Evolutionary conservation across 176 grass and related monocot genomes (phyloP), one percentile per base, ranked within the genome.

Genomic region (Microstegium vimineum): DNA sequence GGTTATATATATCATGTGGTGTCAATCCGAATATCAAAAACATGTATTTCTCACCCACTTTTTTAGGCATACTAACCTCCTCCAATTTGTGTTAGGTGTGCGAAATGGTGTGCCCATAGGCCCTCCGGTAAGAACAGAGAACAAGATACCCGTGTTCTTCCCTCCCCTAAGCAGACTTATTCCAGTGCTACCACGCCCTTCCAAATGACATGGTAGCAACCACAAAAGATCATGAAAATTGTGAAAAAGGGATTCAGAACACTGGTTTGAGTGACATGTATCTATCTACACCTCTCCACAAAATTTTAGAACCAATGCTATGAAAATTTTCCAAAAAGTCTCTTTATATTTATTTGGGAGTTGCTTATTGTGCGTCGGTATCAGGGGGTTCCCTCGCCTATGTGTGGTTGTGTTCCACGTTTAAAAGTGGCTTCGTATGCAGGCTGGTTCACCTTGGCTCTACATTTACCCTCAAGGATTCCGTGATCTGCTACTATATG

Each of bases 381-480:
- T 9, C 56, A 26, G 12, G 56, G 23, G n/a, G 56, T 23, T 25
- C 22, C n/a, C n/a, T 60, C n/a, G 3, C 10, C 57, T 61, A 27
- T 60, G 23, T 27, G 52, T 59, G 25, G 10, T 26, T 60, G 57
- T 12, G 22, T 61, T 27, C 23, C 57, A 26, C 4, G 13, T 27
- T 27, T 61, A 60, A 60, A 26, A 26, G 4, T 27, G 23, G 12
- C 13, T 62, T 35, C 27, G 10, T 36, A 10, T 64, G 18, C 33
- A 71, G 69, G 40, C 69, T 46, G 40, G 41, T 47, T 47, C 69
- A 2, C 9, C 41, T 18, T 72, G 84, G 92, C 74, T 87, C 25
- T 87, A 83, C 52, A 18, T 94, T 4, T 94, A 91, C n/a, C 89
- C 92, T 33, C 38, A 5, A 87, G 89, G 89, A 2, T 82, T 94